Evolutionary conservation across 805 yeast genomes (phyloP).

Genomic region (Candida ponderosae): DNA sequence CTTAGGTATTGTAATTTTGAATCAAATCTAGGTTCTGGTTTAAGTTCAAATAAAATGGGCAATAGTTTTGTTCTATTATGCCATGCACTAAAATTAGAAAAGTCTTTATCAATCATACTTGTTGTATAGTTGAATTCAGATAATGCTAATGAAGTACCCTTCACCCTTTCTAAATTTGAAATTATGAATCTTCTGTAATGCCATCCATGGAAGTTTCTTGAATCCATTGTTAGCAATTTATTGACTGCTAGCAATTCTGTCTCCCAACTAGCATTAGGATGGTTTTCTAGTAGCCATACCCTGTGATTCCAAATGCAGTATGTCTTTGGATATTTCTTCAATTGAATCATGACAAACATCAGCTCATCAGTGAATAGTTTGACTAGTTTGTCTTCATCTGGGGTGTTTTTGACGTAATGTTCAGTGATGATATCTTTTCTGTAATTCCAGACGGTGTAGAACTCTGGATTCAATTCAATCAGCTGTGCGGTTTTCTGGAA

Average conservation of each 20-base stretch:
- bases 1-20: constrained; percentile 31
- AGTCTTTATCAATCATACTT: constrained; percentile 67
- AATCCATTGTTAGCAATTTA: constrained; percentile 60
- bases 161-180: constrained; percentile 20
- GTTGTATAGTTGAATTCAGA: constrained; percentile 75
- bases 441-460: constrained; percentile 85
- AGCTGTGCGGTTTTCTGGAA: constrained; percentile 50
- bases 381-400: constrained; percentile 14
- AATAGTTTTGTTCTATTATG: constrained; percentile 76
- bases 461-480: constrained; percentile 70
- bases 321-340: constrained; percentile 73
- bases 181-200: constrained; percentile 78
- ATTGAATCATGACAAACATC: constrained; percentile 44
- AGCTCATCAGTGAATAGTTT: constrained; percentile 49
- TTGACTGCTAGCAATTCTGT: constrained; percentile 63
- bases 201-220: constrained; percentile 95
- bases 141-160: constrained; percentile 22
- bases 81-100: constrained; percentile 95
- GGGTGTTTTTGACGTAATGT: constrained; percentile 8
- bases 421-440: constrained; percentile 59
- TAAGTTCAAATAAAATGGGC: constrained; percentile 34
- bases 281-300: constrained; percentile 62
- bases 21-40: constrained; percentile 15
- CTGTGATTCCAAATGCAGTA: constrained; percentile 98
- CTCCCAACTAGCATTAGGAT: constrained; percentile 54